Conservation (phyloP, 371 early-diverging fungal species). For the Rhizopus arrhizus region DNA sequence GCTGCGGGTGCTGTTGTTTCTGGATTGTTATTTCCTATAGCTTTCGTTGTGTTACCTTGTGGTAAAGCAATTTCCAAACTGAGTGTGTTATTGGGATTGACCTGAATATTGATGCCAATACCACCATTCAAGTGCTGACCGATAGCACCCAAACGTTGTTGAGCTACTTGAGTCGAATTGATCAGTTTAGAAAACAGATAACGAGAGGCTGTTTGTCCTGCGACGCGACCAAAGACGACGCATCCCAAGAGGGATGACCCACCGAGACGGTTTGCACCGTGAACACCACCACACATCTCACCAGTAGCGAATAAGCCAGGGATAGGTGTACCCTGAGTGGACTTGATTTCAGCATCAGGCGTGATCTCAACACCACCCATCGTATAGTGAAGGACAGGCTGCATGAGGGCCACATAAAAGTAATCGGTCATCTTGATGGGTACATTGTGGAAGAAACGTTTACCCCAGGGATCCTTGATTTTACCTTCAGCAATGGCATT, state of each 20-base stretch:
- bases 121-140: constrained; percentile 69
- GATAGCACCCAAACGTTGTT: constrained; percentile 73
- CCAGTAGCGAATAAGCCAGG: constrained; percentile 93
- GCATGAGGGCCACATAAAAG: constrained; percentile 86
- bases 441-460: constrained; percentile 85
- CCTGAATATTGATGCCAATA: constrained; percentile 63
- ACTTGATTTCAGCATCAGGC: constrained; percentile 74
- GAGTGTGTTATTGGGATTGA: constrained; percentile 57
- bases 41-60: not conserved
- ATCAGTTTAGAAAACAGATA: constrained; percentile 65
- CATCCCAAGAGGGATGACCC: constrained; percentile 78
- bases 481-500: constrained; percentile 76
- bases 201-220: constrained; percentile 76
- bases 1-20: constrained; percentile 27
- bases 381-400: constrained; percentile 94
- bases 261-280: constrained; percentile 59
- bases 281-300: constrained; percentile 78
- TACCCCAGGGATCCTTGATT: constrained; percentile 84
- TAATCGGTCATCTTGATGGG: constrained; percentile 74
- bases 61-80: constrained; percentile 69
- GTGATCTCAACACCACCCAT: constrained; percentile 97
- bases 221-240: constrained; percentile 95
- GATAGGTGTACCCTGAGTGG: constrained; percentile 56
- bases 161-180: constrained; percentile 56
- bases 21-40: too few relatives aligned